A percentile compares a stretch with the other conserved stretches of the same genome.
phyloP scores from a whole-genome alignment of 768 basidiomycete species.

The Psilocybe azurescens region DNA sequence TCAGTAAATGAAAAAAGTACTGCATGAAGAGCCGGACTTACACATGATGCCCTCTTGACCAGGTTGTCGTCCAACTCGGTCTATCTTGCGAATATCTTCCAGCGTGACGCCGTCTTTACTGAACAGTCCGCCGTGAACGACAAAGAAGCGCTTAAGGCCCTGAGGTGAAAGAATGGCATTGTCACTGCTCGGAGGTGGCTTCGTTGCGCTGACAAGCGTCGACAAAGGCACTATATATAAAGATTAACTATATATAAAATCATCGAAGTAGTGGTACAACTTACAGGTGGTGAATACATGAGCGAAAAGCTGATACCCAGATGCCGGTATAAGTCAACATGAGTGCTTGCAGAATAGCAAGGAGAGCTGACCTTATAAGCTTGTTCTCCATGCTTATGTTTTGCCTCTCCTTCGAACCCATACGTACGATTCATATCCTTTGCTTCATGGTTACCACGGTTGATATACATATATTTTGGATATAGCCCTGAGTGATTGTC shows the following conservation, averaged over 20 bases:
- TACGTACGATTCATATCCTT: slow-evolving; percentile 97
- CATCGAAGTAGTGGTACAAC: slow-evolving; percentile 27
- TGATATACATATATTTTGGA: slow-evolving; percentile 88
- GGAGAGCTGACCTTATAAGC: slow-evolving; percentile 75
- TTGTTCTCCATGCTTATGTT: slow-evolving; percentile 95
- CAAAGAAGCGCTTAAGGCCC: slow-evolving; percentile 87
- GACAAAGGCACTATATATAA: slow-evolving; percentile 80
- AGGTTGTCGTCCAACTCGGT: slow-evolving; percentile 88
- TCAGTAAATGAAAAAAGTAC: slow-evolving; percentile 13
- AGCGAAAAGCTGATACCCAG: slow-evolving; percentile 73
- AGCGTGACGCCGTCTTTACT: slow-evolving; percentile 95
- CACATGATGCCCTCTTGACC: slow-evolving; percentile 97
- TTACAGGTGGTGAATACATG: slow-evolving; percentile 90
- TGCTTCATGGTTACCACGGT: slow-evolving; percentile 96
- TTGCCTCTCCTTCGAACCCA: slow-evolving; percentile 95
- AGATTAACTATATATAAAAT: not conserved
- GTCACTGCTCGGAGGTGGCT: slow-evolving; percentile 50
- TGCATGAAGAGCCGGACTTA: slow-evolving; percentile 43
- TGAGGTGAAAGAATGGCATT: slow-evolving; percentile 80
- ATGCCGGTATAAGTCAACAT: not conserved
- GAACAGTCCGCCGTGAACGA: slow-evolving; percentile 96
- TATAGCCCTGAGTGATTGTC: slow-evolving; percentile 72
- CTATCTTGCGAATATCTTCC: slow-evolving; percentile 89
- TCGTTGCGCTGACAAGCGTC: slow-evolving; percentile 80
- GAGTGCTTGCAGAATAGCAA: slow-evolving; percentile 1